phyloP scores from a whole-genome alignment of 306 rosid species.

The Lithocarpus polystachyus region DNA sequence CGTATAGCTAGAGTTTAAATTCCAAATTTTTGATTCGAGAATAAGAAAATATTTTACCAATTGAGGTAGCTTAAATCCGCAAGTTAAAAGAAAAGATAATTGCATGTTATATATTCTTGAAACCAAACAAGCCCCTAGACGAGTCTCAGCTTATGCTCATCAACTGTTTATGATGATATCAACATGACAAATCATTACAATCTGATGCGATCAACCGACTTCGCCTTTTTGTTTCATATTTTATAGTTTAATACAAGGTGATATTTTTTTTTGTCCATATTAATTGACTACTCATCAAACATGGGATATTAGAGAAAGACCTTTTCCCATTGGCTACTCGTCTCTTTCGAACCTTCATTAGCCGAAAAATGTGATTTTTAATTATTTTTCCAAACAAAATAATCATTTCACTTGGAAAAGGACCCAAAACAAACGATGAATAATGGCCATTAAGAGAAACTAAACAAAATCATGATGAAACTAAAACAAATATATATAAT shows the following conservation, averaged over 20 bases:
- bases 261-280: not conserved
- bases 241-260: slow-evolving; percentile 37
- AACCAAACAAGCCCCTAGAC: not conserved
- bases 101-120: not conserved
- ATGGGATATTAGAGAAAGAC: slow-evolving; percentile 27
- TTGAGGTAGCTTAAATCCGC: no score
- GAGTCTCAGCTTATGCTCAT: slow-evolving; percentile 38
- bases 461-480: slow-evolving; percentile 16
- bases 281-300: slow-evolving; percentile 11
- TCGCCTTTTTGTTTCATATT: slow-evolving; percentile 36
- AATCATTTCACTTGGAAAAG: not conserved
- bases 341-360: slow-evolving; percentile 25
- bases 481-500: not conserved
- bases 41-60: accelerated
- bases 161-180: slow-evolving; percentile 40
- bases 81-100: not conserved
- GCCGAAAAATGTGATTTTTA: not conserved
- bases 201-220: slow-evolving; percentile 83
- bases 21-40: accelerated
- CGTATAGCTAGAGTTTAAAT: no score
- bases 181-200: slow-evolving; percentile 66
- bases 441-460: slow-evolving; percentile 14
- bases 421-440: not conserved
- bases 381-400: not conserved
- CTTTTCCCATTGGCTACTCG: slow-evolving; percentile 32